A percentile compares a stretch with the other conserved stretches of the same genome.
Evolutionary conservation across 2,329 filamentous ascomycete species (phyloP).

Genomic region (Cadophora gregata): DNA sequence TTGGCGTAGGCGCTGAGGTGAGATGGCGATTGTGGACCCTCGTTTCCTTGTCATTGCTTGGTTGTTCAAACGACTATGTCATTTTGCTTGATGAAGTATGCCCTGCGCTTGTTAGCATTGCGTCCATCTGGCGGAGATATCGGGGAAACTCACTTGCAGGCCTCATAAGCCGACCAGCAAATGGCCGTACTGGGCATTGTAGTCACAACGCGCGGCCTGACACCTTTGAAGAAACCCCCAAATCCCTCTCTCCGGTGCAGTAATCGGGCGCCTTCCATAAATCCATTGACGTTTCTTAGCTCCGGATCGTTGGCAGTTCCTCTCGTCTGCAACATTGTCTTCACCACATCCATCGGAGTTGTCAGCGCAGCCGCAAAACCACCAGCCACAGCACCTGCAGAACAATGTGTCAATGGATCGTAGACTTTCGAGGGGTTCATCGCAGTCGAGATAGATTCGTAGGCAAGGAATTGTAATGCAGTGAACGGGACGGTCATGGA

Average conservation of each 20-base stretch:
- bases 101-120: conserved; percentile 48
- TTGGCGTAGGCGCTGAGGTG: background rate
- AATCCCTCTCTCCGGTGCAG: conserved; percentile 77
- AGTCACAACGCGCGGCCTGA: conserved; percentile 88
- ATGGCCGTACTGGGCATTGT: conserved; percentile 99
- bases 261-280: conserved; percentile 40
- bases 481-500: conserved; percentile 99
- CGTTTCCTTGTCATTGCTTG: conserved; percentile 4
- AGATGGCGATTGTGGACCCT: conserved; percentile 10
- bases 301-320: conserved; percentile 83
- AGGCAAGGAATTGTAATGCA: conserved; percentile 94
- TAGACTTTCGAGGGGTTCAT: conserved; percentile 89
- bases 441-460: conserved; percentile 92
- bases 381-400: conserved; percentile 89
- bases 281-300: conserved; percentile 49
- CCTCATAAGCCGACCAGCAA: conserved; percentile 86
- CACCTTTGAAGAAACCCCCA: conserved; percentile 89
- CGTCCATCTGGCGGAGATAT: background rate
- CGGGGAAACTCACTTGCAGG: conserved; percentile 65
- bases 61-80: conserved; percentile 42
- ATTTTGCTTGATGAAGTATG: conserved; percentile 65
- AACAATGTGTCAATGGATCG: conserved; percentile 91
- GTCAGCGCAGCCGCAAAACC: conserved; percentile 93
- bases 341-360: conserved; percentile 97
- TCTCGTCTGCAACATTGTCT: conserved; percentile 94